Base-by-base conservation (phyloP, 768 basidiomycete species). In the Termitomyces sp. region DNA sequence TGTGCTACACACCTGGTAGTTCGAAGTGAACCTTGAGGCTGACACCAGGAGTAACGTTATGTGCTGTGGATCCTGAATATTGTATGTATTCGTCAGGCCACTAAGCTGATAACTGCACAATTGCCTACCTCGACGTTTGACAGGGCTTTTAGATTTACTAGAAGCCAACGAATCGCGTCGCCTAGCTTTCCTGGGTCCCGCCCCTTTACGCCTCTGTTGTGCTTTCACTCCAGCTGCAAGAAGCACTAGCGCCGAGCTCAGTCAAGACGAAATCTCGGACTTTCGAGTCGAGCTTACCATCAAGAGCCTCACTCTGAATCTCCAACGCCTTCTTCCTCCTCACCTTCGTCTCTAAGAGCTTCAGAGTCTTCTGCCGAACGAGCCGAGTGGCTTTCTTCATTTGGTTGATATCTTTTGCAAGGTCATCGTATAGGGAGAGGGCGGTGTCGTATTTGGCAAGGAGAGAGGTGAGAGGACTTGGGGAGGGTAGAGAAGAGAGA, bases 221-320 rank as follows among this genome's bases (percentile, higher is more conserved):
- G 59, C 59, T 29, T 54, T 56, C 2, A 60, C 52, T 0, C 56
- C 59, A 1, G 53, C 53, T 9, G 57, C 53, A 22, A 58, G 57
- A 15, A 58, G 25, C 20, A 58, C 54, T 55, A 25, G 10, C 3
- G 2, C n/a, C 15, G 16, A n/a, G 9, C 16, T 11, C 25, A 50
- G 12, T 9, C 16, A 18, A 23, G n/a, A 11, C 13, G 20, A 22
- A 22, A 7, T 5, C 18, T 6, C 11, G 18, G 23, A 29, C 1
- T 29, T 33, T 38, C 2, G 11, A 40, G 25, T 5, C 3, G 2
- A 20, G 35, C 52, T 15, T 45, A 58, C 57, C 53, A 23, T 58
- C 53, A 0, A 58, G 45, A 6, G 48, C 50, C 9, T 50, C 50
- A 3, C 35, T 18, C 35, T 51, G 53, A 3, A 55, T 41, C 18